Percentiles rank a stretch among this genome's conserved stretches.
These are phyloP conservation scores for Diplotaxis tenuifolia DNA, from an alignment of 345 rosid species.

Conservation along the genomic window DNA sequence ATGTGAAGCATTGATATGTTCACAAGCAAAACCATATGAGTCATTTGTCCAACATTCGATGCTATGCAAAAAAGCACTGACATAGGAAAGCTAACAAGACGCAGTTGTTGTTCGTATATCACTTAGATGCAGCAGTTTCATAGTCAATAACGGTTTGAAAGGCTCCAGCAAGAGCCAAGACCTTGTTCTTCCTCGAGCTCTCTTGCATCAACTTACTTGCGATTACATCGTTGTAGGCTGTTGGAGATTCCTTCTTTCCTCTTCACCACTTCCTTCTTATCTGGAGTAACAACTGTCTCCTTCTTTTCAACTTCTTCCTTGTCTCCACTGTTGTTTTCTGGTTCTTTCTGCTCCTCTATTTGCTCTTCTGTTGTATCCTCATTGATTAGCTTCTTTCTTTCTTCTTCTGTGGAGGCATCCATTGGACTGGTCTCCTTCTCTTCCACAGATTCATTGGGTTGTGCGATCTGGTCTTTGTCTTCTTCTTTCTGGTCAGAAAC, in stretches of 20 bases:
- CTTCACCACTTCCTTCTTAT: conserved; percentile 34
- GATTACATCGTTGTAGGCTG: conserved; percentile 82
- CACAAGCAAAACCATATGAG: not conserved
- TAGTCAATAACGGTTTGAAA: conserved; percentile 88
- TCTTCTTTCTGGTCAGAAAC: conserved; percentile 21
- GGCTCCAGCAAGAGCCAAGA: conserved; percentile 82
- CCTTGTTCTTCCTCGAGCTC: conserved; percentile 71
- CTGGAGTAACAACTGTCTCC: conserved; percentile 8
- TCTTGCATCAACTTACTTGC: conserved; percentile 63
- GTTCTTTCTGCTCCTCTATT: conserved; percentile 24
- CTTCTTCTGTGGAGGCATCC: conserved; percentile 10
- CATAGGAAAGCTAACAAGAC: conserved; percentile 21
- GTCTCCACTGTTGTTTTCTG: conserved; percentile 19
- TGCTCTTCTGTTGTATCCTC: conserved; percentile 29
- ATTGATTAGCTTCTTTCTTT: conserved; percentile 14
- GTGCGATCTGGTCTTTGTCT: conserved; percentile 20
- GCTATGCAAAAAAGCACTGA: conserved; percentile 29
- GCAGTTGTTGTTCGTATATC: conserved; percentile 20
- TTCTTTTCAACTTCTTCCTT: conserved; percentile 16
- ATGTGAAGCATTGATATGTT: conserved; percentile 6
- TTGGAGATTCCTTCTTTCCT: conserved; percentile 64
- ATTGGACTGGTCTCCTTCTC: not conserved
- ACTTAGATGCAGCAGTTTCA: conserved; percentile 55
- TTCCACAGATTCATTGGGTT: conserved; percentile 5
- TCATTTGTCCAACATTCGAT: not conserved